Evolutionary conservation across 352 stramenopile genomes (phyloP).

Genomic region (Pythium vanterpoolii): DNA sequence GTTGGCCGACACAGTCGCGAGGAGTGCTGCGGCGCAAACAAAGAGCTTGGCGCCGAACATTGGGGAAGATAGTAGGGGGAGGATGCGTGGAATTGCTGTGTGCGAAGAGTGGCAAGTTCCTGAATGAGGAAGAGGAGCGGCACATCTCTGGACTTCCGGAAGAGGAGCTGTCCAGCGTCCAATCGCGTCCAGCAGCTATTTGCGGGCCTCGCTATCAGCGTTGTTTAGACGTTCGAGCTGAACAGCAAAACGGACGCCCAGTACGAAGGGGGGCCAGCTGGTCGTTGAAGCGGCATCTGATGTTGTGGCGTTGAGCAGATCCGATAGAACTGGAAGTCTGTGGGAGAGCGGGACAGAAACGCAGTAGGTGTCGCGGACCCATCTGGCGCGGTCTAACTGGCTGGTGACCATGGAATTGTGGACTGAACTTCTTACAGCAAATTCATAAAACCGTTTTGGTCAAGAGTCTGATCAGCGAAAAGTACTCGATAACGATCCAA

Average conservation of each 20-base stretch:
- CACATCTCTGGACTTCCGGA: not conserved
- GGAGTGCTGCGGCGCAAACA: conserved; percentile 6
- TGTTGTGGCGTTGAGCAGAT: not conserved
- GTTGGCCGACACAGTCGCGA: conserved; percentile 10
- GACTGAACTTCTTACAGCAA: not conserved
- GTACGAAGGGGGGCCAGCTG: not conserved
- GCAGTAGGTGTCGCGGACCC: not conserved
- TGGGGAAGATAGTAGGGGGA: not conserved
- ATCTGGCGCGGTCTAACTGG: conserved; percentile 6
- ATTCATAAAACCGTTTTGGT: no score
- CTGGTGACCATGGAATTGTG: not conserved
- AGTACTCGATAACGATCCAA: no score
- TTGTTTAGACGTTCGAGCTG: conserved; percentile 2
- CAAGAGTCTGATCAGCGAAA: no score
- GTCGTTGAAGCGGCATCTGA: conserved; percentile 7
- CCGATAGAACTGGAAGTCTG: not conserved
- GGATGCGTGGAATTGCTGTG: not conserved
- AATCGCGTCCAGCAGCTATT: no score
- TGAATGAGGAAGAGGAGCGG: conserved; percentile 10
- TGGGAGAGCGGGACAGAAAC: not conserved
- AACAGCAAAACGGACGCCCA: not conserved
- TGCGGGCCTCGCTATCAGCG: no score
- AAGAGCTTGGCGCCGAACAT: conserved; percentile 21
- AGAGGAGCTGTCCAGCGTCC: not conserved
- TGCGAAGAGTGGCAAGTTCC: conserved; percentile 5